These are phyloP conservation scores for Lactifluus rugatus DNA, from an alignment of 768 basidiomycete genomes.

Conservation along the genomic window DNA sequence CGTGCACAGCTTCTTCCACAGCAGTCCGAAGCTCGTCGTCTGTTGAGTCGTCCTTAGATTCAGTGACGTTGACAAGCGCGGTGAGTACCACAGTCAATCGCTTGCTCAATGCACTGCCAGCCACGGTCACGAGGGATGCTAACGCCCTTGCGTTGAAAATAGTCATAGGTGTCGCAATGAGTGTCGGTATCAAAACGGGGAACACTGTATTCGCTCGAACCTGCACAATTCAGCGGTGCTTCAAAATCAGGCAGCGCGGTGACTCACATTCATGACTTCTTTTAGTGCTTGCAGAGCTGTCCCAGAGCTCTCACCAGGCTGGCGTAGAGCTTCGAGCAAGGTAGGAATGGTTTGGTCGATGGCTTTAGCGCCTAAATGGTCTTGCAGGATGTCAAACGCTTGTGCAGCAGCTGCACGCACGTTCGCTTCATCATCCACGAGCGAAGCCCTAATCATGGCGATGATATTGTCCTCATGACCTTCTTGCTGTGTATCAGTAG, in stretches of 20 bases:
- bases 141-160: conserved; percentile 92
- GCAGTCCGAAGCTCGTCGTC: conserved; percentile 65
- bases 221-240: conserved; percentile 30
- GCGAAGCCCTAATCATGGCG: conserved; percentile 65
- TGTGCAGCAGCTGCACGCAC: conserved; percentile 86
- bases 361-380: conserved; percentile 79
- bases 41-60: conserved; percentile 41
- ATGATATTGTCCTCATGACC: conserved; percentile 87
- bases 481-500: conserved; percentile 75
- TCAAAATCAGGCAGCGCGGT: not conserved
- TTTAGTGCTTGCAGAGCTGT: conserved; percentile 88
- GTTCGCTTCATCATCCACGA: conserved; percentile 80
- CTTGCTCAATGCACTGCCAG: conserved; percentile 81
- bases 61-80: conserved; percentile 69
- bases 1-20: conserved; percentile 63
- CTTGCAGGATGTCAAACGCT: conserved; percentile 87
- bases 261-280: conserved; percentile 86
- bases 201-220: conserved; percentile 92
- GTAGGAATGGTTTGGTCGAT: conserved; percentile 98
- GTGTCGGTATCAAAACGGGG: conserved; percentile 91
- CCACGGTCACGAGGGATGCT: conserved; percentile 85
- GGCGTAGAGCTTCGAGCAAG: conserved; percentile 81
- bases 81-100: conserved; percentile 70
- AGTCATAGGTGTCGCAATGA: conserved; percentile 85
- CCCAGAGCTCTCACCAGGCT: conserved; percentile 89